Evolutionary conservation across 805 yeast species (phyloP).

Genomic region (Komagataella phaffii): DNA sequence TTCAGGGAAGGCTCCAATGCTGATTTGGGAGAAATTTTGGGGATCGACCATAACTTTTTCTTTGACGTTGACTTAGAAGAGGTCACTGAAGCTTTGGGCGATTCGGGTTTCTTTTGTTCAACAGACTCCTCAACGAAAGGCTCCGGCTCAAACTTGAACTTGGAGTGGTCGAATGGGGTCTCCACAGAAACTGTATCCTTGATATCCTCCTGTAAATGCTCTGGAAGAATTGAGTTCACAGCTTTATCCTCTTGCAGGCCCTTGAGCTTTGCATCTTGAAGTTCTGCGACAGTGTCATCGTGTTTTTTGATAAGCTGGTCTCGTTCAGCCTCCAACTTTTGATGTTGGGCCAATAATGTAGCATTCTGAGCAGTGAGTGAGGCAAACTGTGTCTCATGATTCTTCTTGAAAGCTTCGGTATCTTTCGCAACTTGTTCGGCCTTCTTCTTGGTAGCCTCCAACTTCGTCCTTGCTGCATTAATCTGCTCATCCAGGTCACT

Average conservation of each 20-base stretch:
- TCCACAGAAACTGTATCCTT: constrained; percentile 13
- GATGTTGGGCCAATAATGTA: constrained; percentile 16
- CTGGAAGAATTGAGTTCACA: constrained; percentile 37
- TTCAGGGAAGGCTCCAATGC: constrained; percentile 10
- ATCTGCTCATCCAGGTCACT: constrained; percentile 27
- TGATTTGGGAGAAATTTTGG: constrained; percentile 7
- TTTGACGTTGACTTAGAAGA: constrained; percentile 6
- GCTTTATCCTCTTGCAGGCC: constrained; percentile 28
- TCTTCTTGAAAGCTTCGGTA: constrained; percentile 10
- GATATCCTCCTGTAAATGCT: constrained; percentile 28
- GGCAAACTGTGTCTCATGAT: constrained; percentile 15
- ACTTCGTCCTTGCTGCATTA: constrained; percentile 24
- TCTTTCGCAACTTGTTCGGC: constrained; percentile 16
- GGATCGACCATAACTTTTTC: constrained; percentile 15
- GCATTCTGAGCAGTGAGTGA: constrained; percentile 14
- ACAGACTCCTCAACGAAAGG: constrained; percentile 15
- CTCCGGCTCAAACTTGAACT: constrained; percentile 11
- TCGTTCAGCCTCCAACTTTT: constrained; percentile 27
- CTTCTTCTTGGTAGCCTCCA: constrained; percentile 15
- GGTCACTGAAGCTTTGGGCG: constrained; percentile 13
- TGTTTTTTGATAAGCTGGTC: constrained; percentile 26
- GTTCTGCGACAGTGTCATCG: constrained; percentile 18
- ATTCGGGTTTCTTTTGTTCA: constrained; percentile 17
- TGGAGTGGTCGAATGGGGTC: constrained; percentile 16
- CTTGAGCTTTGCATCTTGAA: constrained; percentile 22